Conservation (phyloP, 2,329 filamentous ascomycete species). For the Hyphodiscus sp. region DNA sequence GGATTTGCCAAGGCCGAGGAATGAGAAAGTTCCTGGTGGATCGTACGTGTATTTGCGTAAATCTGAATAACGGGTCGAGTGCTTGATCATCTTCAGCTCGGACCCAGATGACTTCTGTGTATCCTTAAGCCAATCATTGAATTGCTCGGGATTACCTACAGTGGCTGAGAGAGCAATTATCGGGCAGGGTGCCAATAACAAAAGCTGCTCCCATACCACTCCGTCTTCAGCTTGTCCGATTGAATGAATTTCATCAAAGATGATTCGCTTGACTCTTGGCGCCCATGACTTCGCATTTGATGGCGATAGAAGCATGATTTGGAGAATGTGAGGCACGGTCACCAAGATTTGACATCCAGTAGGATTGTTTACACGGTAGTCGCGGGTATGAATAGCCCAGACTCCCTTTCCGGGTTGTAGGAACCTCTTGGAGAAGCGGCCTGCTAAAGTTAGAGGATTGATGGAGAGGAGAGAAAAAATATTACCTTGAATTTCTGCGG, state of each 20-base stretch:
- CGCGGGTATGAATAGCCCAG: constrained; percentile 73
- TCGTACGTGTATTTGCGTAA: constrained; percentile 67
- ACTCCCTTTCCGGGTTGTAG: constrained; percentile 56
- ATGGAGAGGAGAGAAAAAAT: neutral
- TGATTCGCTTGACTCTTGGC: constrained; percentile 62
- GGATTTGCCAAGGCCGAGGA: constrained; percentile 30
- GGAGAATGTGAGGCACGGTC: constrained; percentile 71
- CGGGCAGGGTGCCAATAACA: constrained; percentile 67
- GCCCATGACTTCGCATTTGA: constrained; percentile 63
- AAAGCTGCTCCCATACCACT: constrained; percentile 70
- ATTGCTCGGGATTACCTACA: constrained; percentile 67
- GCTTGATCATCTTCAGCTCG: constrained; percentile 61
- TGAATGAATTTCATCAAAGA: constrained; percentile 77
- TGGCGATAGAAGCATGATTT: constrained; percentile 67
- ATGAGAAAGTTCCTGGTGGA: constrained; percentile 38
- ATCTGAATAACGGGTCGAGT: constrained; percentile 67
- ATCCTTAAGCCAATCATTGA: constrained; percentile 59
- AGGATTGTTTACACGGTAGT: constrained; percentile 69
- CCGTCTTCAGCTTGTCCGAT: constrained; percentile 74
- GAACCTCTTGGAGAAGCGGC: constrained; percentile 59
- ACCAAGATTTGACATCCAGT: constrained; percentile 68
- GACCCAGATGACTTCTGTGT: constrained; percentile 59
- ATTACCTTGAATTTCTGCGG: constrained; percentile 64
- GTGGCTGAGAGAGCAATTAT: constrained; percentile 77
- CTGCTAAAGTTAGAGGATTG: constrained; percentile 3